A percentile compares a stretch with the other conserved stretches of the same genome.
Conservation (phyloP, 108 stramenopile genomes). For the Cyclostephanos tholiformis region DNA sequence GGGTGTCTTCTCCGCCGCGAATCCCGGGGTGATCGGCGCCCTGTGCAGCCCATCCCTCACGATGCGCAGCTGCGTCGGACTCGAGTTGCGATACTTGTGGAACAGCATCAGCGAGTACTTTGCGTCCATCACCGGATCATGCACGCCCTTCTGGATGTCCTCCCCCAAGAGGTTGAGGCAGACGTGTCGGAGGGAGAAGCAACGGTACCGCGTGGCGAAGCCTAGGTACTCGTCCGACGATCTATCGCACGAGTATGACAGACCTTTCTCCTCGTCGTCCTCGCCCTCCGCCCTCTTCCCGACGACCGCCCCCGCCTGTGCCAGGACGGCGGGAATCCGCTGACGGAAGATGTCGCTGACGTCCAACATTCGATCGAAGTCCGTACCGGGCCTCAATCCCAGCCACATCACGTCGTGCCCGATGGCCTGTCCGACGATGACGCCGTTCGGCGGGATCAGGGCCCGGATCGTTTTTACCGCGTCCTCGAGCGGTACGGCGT, state of each 20-base stretch:
- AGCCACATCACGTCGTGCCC: constrained; percentile 59
- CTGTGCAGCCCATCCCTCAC: constrained; percentile 52
- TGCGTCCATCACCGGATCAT: constrained; percentile 73
- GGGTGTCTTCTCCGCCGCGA: constrained; percentile 41
- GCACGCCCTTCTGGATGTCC: constrained; percentile 70
- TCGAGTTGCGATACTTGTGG: constrained; percentile 53
- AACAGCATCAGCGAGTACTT: constrained; percentile 48
- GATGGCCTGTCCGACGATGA: constrained; percentile 57
- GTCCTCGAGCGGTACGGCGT: constrained; percentile 39
- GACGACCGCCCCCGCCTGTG: constrained; percentile 24
- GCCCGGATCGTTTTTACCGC: constrained; percentile 28
- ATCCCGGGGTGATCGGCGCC: constrained; percentile 46
- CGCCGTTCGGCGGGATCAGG: constrained; percentile 47
- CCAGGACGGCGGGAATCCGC: constrained; percentile 31
- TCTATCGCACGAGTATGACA: constrained; percentile 3
- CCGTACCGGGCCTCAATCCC: constrained; percentile 43
- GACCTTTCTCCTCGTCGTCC: constrained; percentile 6
- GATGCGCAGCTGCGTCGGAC: constrained; percentile 40
- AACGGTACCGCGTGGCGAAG: constrained; percentile 45
- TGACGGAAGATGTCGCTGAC: constrained; percentile 51
- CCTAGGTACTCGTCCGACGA: constrained; percentile 39
- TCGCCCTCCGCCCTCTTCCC: constrained; percentile 35
- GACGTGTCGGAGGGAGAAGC: constrained; percentile 49
- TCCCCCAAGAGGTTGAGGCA: constrained; percentile 46
- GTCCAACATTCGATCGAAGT: constrained; percentile 47